Evolutionary conservation across 371 early-diverging fungal species (phyloP).

Genomic region (Mucor plumbeus): DNA sequence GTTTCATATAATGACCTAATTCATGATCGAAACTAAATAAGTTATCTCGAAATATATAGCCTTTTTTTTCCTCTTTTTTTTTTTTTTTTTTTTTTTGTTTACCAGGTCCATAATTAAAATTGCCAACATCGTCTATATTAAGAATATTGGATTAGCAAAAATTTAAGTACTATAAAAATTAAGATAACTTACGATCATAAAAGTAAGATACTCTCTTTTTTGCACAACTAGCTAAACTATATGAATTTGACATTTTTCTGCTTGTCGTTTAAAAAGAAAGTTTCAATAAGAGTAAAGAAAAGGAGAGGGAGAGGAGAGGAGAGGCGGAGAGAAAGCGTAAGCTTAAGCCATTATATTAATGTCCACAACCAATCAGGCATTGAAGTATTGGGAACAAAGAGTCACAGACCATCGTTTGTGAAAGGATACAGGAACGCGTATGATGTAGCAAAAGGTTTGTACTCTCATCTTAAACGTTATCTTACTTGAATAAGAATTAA

Average conservation of each 20-base stretch:
- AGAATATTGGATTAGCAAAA: background rate
- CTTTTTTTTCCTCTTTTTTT: no score
- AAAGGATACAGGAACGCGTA: constrained; percentile 6
- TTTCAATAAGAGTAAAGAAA: background rate
- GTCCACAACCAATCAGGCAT: background rate
- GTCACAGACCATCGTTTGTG: background rate
- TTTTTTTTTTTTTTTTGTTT: no score
- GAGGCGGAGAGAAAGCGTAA: background rate
- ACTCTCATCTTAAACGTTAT: no score
- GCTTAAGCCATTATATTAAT: background rate
- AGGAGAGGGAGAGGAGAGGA: background rate
- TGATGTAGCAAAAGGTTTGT: background rate
- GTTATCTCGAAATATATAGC: background rate
- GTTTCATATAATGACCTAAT: constrained; percentile 98
- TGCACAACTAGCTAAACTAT: constrained; percentile 53
- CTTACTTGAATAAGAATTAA: background rate
- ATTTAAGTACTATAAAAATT: background rate
- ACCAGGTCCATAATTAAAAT: constrained; percentile 89
- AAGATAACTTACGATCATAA: constrained; percentile 66
- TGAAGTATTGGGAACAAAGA: background rate
- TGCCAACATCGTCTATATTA: constrained; percentile 79
- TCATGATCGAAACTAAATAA: background rate
- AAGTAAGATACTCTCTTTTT: constrained; percentile 79
- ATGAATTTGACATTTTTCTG: constrained; percentile 47
- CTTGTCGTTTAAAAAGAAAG: background rate